Evolutionary conservation across 345 rosid species (phyloP), one percentile per base, ranked within the genome.

Genomic region (Gossypium australe): DNA sequence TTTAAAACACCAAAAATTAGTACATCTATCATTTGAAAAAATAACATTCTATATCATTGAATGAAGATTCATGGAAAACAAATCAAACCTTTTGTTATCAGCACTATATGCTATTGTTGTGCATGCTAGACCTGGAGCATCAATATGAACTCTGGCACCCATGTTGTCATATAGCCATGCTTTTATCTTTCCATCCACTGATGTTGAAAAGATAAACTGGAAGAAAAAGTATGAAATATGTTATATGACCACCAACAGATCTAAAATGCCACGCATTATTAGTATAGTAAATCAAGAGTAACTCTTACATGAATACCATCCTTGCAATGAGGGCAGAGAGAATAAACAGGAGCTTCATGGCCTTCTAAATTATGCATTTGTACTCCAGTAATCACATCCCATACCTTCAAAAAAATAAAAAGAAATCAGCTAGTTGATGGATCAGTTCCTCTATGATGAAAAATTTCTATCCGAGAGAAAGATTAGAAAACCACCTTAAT

Each of bases 191-290:
- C 87, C 87, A 76, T 82, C 85, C 75, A 76, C 72, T 6, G 87
- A 80, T 47, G 85, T 82, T 65, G 88, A 85, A 72, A 85, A 77
- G 74, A 85, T 74, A 73, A 80, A 79, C 88, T 85, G 80, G 72
- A n/a, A 49, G 62, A 25, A 76, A 70, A 70, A 52, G 43, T 24
- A 72, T 29, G 41, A 29, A 64, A 9, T 7, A 22, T 56, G 18
- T 47, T 17, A 61, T 3, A 55, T 63, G 17, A 71, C 18, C 27
- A 69, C 41, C 70, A 16, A 49, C 14, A 41, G 34, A 56, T 5
- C 27, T 56, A 22, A 51, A 83, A 67, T 62, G 51, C 11, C 10
- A 45, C 17, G 22, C 69, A 75, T 17, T 66, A 45, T 51, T 78
- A 65, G 73, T 17, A 51, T 29, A 45, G 9, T 16, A 45, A 62